A percentile compares a stretch with the other conserved stretches of the same genome.
Evolutionary conservation across 139 green algal genomes (phyloP).

Genomic region (Chlorella sp.): DNA sequence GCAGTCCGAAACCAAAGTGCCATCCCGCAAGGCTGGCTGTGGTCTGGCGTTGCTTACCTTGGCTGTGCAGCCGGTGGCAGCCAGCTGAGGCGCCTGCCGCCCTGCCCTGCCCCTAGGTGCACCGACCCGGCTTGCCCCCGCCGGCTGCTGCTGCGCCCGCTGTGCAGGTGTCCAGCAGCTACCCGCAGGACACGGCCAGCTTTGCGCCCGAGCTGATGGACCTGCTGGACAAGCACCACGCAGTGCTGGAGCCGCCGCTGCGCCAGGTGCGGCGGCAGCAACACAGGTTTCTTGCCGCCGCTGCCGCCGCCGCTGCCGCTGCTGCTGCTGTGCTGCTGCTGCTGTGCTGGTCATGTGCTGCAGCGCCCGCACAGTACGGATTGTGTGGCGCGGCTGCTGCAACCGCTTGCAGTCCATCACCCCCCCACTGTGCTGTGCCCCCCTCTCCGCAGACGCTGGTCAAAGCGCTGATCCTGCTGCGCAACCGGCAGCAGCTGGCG

Average conservation of each 20-base stretch:
- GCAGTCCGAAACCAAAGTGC: no score
- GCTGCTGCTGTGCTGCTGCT: not conserved
- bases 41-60: not conserved
- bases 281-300: not conserved
- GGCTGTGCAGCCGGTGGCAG: not conserved
- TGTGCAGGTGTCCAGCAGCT: conserved; percentile 75
- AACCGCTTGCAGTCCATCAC: no score
- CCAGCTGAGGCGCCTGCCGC: not conserved
- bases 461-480: conserved; percentile 92
- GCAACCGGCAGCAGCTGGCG: conserved; percentile 77
- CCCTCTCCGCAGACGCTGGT: conserved; percentile 57
- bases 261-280: conserved; percentile 40
- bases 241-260: conserved; percentile 74
- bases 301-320: not conserved
- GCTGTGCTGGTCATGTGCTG: not conserved
- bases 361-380: no score
- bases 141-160: no score
- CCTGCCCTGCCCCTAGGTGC: not conserved
- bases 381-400: not conserved
- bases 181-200: conserved; percentile 64
- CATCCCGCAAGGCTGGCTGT: not conserved
- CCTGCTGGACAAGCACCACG: conserved; percentile 86
- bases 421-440: not conserved
- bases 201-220: conserved; percentile 82
- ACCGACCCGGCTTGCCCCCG: not conserved